Evolutionary conservation across 2,329 filamentous ascomycete species (phyloP), one percentile per base, ranked within the genome.

Genomic region (Orbilia blumenaviensis): DNA sequence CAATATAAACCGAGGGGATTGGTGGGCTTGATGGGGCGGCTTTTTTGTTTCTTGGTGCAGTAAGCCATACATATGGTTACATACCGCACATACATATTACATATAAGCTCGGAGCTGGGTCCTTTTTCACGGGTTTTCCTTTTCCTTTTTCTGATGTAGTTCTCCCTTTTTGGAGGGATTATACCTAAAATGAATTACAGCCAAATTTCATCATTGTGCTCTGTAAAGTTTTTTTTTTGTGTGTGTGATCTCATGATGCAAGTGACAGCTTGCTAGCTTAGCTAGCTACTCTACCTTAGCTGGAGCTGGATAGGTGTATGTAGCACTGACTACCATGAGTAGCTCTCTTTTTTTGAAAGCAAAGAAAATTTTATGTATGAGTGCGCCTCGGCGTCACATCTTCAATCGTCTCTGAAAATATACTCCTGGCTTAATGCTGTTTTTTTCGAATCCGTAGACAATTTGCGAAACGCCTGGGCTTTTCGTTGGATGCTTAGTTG

Each of bases 131-230:
- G 21, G 42, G 12, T 14, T 38, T 38, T 38, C 36, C 12, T 16
- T 46, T 46, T 21, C 36, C 36, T 38, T 38, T 38, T 46, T 23
- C 23, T 46, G 3, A 23, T 46, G 5, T 34, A 34, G 5, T 34
- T n/a, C n/a, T n/a, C n/a, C n/a, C n/a, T n/a, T n/a, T n/a, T n/a
- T n/a, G n/a, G n/a, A n/a, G n/a, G n/a, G n/a, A n/a, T n/a, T n/a
- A n/a, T n/a, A n/a, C n/a, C n/a, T n/a, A 5, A 44, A 44, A 5
- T n/a, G 7, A 7, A 60, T 46, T 36, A 32, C 44, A 63, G 60
- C 61, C 61, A 66, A n/a, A 52, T 48, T 52, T 41, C 61, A 66
- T 66, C 61, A 66, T 66, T 21, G 44, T 34, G 29, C 34, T 38
- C 16, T 34, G 14, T 16, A 32, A 42, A 36, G 14, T 2, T 1